Conservation (phyloP, 2,329 filamentous ascomycete genomes). For the Sclerotinia spermophila region DNA sequence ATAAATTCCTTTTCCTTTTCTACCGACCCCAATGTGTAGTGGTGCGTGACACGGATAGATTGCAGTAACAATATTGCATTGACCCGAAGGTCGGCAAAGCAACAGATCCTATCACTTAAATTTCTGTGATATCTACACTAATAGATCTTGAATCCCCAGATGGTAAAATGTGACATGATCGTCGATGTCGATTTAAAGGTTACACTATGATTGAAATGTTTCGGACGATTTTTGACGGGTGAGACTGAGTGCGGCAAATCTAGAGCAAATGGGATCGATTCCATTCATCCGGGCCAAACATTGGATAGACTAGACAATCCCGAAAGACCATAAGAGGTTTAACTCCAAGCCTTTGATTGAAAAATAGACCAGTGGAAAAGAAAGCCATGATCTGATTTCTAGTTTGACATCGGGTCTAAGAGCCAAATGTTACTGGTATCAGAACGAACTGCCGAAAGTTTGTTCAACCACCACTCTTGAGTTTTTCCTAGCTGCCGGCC, state of each 20-base stretch:
- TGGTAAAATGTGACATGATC: constrained; percentile 7
- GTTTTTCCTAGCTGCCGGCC: neutral
- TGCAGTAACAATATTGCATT: neutral
- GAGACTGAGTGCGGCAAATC: neutral
- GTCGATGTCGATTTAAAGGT: neutral
- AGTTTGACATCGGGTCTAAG: neutral
- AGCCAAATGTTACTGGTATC: neutral
- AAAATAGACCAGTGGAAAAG: neutral
- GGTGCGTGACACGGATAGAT: neutral
- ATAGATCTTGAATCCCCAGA: neutral
- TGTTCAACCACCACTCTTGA: neutral
- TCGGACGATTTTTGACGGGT: constrained; percentile 2
- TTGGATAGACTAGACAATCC: neutral
- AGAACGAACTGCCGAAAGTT: neutral
- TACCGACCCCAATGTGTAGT: neutral
- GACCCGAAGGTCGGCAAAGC: neutral
- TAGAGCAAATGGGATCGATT: constrained; percentile 8
- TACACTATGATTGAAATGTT: neutral
- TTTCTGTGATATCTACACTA: neutral
- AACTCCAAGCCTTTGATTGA: neutral
- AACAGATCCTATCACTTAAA: neutral
- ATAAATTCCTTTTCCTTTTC: neutral
- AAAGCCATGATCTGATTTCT: neutral
- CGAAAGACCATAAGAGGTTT: neutral
- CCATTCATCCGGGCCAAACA: neutral